These are phyloP conservation scores for Fragilaria crotonensis DNA, from an alignment of 108 stramenopile species.

Conservation along the genomic window DNA sequence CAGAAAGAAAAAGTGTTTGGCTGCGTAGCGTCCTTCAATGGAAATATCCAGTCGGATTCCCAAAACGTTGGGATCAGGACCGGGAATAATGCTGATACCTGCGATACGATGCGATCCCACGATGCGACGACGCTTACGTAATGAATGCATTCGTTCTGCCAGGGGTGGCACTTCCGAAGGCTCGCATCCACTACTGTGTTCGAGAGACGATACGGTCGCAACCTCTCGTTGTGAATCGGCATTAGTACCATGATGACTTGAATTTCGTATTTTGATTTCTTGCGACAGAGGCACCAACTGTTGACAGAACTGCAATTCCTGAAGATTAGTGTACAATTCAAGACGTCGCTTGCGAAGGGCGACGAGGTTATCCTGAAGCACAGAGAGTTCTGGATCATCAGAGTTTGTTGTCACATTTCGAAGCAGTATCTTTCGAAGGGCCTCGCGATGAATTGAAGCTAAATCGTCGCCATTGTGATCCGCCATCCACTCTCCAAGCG, in stretches of 20 bases:
- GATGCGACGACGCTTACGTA: slow-evolving; percentile 1
- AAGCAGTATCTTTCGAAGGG: neutral
- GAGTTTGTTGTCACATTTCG: neutral
- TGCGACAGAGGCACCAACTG: neutral
- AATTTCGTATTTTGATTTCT: neutral
- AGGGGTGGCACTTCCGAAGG: neutral
- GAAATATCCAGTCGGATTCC: slow-evolving; percentile 10
- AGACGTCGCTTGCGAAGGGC: neutral
- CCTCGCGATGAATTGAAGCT: neutral
- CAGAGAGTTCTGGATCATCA: neutral
- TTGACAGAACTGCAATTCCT: neutral
- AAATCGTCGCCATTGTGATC: neutral
- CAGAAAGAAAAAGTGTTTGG: slow-evolving; percentile 7
- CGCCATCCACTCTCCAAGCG: no score
- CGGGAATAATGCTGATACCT: slow-evolving; percentile 4
- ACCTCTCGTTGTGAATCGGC: neutral
- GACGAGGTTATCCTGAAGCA: neutral
- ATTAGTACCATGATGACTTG: no score
- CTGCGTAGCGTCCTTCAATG: slow-evolving; percentile 10
- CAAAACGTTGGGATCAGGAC: slow-evolving; percentile 6
- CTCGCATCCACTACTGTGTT: neutral
- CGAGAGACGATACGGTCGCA: neutral
- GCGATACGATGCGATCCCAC: slow-evolving; percentile 11
- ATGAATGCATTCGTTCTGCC: neutral
- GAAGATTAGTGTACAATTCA: neutral